Conservation (phyloP, 306 rosid species). For the Gynostemma pentaphyllum region DNA sequence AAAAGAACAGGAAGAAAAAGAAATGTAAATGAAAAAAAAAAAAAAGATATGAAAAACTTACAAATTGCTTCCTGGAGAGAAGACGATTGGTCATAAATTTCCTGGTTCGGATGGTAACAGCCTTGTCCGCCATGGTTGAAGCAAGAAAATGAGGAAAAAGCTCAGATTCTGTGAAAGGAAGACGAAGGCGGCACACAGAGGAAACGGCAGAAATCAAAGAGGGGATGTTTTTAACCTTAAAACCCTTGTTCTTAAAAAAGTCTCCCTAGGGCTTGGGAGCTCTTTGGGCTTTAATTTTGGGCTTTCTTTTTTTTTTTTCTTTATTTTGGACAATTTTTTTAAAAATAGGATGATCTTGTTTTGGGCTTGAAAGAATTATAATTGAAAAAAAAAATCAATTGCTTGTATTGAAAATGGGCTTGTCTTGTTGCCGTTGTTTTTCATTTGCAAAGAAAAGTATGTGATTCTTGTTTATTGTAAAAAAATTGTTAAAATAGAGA, state of each 20-base stretch:
- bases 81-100: constrained; percentile 94
- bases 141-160: neutral
- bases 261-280: neutral
- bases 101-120: constrained; percentile 75
- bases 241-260: constrained; percentile 4
- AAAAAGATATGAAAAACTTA: constrained; percentile 20
- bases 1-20: neutral
- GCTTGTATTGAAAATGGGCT: no score
- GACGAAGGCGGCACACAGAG: constrained; percentile 3
- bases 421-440: no score
- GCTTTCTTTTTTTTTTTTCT: no score
- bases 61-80: constrained; percentile 85
- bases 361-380: no score
- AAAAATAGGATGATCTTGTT: no score
- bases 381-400: no score
- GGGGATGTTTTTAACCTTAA: no score
- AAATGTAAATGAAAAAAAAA: neutral
- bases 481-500: no score
- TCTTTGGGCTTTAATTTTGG: no score
- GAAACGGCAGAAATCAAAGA: neutral
- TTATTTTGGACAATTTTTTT: no score
- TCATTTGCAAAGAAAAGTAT: no score
- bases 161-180: neutral
- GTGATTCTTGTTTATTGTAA: no score
- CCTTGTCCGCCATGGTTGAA: constrained; percentile 70